A percentile compares a stretch with the other conserved stretches of the same genome.
phyloP scores from a whole-genome alignment of 345 rosid species.

The Brassica rapa region DNA sequence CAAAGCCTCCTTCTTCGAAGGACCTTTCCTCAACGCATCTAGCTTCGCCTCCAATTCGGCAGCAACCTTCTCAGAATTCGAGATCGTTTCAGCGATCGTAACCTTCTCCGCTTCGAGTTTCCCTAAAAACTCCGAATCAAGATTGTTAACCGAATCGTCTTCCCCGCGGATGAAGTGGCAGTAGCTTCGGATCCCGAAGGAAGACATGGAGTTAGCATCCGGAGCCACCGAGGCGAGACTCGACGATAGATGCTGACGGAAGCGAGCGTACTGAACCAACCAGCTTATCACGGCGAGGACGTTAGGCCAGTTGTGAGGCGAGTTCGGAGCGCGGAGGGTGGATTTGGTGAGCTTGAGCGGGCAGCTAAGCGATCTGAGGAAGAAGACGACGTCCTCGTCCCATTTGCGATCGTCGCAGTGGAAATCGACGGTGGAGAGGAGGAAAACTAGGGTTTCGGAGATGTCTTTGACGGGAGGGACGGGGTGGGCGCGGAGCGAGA shows the following conservation, averaged over 20 bases:
- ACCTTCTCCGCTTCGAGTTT: constrained; percentile 65
- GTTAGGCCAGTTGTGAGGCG: constrained; percentile 91
- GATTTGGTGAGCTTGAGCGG: constrained; percentile 79
- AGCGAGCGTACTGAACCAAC: constrained; percentile 69
- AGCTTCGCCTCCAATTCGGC: constrained; percentile 50
- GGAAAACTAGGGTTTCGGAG: constrained; percentile 55
- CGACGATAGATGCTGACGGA: constrained; percentile 40
- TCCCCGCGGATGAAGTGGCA: constrained; percentile 56
- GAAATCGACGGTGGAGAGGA: constrained; percentile 56
- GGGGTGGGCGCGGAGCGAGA: constrained; percentile 45
- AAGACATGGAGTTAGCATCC: constrained; percentile 49
- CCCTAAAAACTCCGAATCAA: constrained; percentile 57
- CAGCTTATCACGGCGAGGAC: constrained; percentile 71
- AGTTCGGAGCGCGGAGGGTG: constrained; percentile 72
- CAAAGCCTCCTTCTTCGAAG: constrained; percentile 55
- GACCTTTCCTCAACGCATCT: constrained; percentile 56
- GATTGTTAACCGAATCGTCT: constrained; percentile 57
- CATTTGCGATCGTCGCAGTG: constrained; percentile 40
- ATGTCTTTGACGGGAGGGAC: constrained; percentile 70
- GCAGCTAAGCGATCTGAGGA: constrained; percentile 58
- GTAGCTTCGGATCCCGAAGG: constrained; percentile 55
- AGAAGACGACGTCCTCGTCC: constrained; percentile 66
- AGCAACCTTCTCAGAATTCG: constrained; percentile 38
- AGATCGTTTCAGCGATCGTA: constrained; percentile 42
- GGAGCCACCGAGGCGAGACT: constrained; percentile 39